These are phyloP conservation scores for Monosporascus sp. DNA, from an alignment of 2,329 filamentous ascomycete species.

Conservation along the genomic window DNA sequence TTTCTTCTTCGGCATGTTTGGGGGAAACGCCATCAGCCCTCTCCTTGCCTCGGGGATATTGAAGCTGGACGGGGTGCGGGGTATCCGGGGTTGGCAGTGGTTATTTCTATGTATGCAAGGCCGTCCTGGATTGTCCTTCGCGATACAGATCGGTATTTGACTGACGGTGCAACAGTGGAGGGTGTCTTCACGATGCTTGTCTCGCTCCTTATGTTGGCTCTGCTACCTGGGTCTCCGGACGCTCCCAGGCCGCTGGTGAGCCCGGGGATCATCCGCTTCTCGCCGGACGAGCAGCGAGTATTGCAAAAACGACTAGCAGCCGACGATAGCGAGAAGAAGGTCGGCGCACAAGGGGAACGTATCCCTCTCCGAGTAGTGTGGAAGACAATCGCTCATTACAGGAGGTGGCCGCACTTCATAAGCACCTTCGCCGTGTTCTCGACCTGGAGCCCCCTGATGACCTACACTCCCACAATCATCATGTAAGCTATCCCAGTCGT, in stretches of 20 bases:
- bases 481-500: slow-evolving; percentile 20
- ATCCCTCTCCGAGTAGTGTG: slow-evolving; percentile 35
- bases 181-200: slow-evolving; percentile 38
- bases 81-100: slow-evolving; percentile 43
- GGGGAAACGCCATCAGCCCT: slow-evolving; percentile 42
- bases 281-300: slow-evolving; percentile 24
- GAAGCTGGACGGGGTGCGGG: slow-evolving; percentile 31
- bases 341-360: slow-evolving; percentile 27
- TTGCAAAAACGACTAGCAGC: slow-evolving; percentile 29
- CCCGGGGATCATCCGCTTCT: slow-evolving; percentile 33
- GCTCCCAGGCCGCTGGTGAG: slow-evolving; percentile 32
- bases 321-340: slow-evolving; percentile 26
- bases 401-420: slow-evolving; percentile 43
- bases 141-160: background rate
- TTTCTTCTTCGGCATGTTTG: slow-evolving; percentile 49
- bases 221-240: slow-evolving; percentile 38
- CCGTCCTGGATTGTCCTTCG: background rate
- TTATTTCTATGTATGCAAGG: slow-evolving; percentile 35
- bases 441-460: slow-evolving; percentile 46
- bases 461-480: slow-evolving; percentile 43
- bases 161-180: slow-evolving; percentile 29
- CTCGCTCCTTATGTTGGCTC: slow-evolving; percentile 31
- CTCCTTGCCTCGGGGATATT: slow-evolving; percentile 41
- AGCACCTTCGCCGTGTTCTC: slow-evolving; percentile 46
- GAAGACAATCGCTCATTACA: slow-evolving; percentile 38